phyloP scores from a whole-genome alignment of 2,329 filamentous ascomycete species.

The Scedosporium dehoogii region DNA sequence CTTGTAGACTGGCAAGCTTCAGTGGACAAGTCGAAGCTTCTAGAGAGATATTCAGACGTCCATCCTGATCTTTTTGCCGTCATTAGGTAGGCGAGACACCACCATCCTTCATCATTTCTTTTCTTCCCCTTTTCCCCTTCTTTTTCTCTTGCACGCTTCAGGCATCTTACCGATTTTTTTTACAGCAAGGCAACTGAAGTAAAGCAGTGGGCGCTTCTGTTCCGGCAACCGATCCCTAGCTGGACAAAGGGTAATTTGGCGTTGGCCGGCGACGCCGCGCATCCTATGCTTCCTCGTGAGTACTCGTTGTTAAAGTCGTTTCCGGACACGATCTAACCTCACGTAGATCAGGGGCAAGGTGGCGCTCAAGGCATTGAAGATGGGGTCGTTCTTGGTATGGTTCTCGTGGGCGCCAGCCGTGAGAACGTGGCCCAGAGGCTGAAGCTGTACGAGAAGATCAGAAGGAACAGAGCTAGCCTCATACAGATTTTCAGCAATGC shows the following conservation, averaged over 20 bases:
- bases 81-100: slow-evolving; percentile 15
- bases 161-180: neutral
- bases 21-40: slow-evolving; percentile 18
- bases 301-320: no score
- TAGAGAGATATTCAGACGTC: slow-evolving; percentile 18
- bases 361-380: slow-evolving; percentile 26
- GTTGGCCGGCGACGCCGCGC: slow-evolving; percentile 23
- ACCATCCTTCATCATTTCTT: neutral
- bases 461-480: slow-evolving; percentile 19
- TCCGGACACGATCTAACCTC: no score
- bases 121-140: no score
- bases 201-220: slow-evolving; percentile 25
- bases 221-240: slow-evolving; percentile 19
- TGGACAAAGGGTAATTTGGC: slow-evolving; percentile 22
- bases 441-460: slow-evolving; percentile 15
- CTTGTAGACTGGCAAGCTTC: slow-evolving; percentile 20
- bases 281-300: no score
- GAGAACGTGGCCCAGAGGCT: slow-evolving; percentile 15
- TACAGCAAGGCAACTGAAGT: slow-evolving; percentile 23
- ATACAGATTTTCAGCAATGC: slow-evolving; percentile 30
- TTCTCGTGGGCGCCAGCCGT: slow-evolving; percentile 15
- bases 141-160: no score
- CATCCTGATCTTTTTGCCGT: slow-evolving; percentile 17
- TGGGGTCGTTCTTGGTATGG: slow-evolving; percentile 20
- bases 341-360: slow-evolving; percentile 27